A percentile compares a stretch with the other conserved stretches of the same genome.
phyloP scores from a whole-genome alignment of 2,329 filamentous ascomycete genomes.

The Stachybotrys elegans region DNA sequence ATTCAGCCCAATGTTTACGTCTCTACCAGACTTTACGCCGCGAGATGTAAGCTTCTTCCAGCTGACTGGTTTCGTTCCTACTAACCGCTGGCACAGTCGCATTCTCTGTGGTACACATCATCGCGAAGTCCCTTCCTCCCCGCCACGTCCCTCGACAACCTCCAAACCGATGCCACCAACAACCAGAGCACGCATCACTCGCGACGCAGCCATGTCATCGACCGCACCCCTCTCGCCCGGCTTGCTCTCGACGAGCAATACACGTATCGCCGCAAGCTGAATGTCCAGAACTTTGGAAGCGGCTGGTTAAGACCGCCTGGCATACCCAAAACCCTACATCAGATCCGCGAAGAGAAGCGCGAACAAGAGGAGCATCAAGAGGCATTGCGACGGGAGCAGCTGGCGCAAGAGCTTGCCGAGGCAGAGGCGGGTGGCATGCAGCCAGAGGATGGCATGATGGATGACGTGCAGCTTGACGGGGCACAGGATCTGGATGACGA shows the following conservation, averaged over 20 bases:
- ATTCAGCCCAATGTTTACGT: conserved; percentile 49
- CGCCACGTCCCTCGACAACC: conserved; percentile 26
- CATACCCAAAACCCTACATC: conserved; percentile 81
- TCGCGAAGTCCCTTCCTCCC: conserved; percentile 45
- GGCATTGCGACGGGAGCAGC: conserved; percentile 63
- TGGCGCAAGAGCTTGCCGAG: conserved; percentile 70
- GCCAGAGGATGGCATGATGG: conserved; percentile 43
- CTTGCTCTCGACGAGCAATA: conserved; percentile 73
- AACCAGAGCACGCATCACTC: conserved; percentile 26
- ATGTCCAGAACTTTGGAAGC: conserved; percentile 82
- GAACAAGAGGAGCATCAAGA: conserved; percentile 84
- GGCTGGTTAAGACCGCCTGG: conserved; percentile 89
- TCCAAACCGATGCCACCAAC: conserved; percentile 21
- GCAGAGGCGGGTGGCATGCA: conserved; percentile 44
- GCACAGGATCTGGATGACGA: conserved; percentile 65
- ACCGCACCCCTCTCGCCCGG: conserved; percentile 60
- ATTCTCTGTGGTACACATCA: conserved; percentile 69
- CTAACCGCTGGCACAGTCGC: conserved; percentile 45
- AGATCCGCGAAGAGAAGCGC: conserved; percentile 81
- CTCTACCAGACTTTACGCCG: conserved; percentile 63
- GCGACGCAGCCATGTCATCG: conserved; percentile 39
- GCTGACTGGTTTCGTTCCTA: conserved; percentile 7
- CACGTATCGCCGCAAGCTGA: conserved; percentile 69
- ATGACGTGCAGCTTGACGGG: conserved; percentile 51
- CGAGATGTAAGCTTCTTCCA: conserved; percentile 55